A percentile compares a stretch with the other conserved stretches of the same genome.
Conservation (phyloP, 495 filamentous ascomycete genomes). For the Cercophora scortea region DNA sequence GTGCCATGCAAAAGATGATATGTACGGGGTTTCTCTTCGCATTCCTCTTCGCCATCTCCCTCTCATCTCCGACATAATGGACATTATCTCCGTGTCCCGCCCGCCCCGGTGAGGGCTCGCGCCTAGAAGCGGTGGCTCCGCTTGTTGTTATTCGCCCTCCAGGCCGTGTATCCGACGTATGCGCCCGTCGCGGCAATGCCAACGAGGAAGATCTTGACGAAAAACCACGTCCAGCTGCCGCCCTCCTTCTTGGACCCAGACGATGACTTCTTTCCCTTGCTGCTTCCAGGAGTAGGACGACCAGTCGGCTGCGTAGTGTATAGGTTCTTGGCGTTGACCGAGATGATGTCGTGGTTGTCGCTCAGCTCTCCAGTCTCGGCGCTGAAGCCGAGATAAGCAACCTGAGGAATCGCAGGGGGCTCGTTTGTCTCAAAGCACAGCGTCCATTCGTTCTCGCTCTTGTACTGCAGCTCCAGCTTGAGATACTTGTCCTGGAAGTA, state of each 20-base stretch:
- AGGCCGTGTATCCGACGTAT: slow-evolving; percentile 82
- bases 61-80: not conserved
- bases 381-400: slow-evolving; percentile 90
- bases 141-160: slow-evolving; percentile 58
- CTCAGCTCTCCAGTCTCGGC: slow-evolving; percentile 94
- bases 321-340: slow-evolving; percentile 78
- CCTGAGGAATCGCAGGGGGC: slow-evolving; percentile 72
- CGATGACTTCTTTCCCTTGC: slow-evolving; percentile 28
- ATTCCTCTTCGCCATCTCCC: not conserved
- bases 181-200: slow-evolving; percentile 57
- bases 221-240: slow-evolving; percentile 87
- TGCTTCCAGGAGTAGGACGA: slow-evolving; percentile 32
- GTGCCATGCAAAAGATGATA: slow-evolving; percentile 8
- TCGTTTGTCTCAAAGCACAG: slow-evolving; percentile 76
- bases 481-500: slow-evolving; percentile 96
- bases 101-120: not conserved
- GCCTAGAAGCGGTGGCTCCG: slow-evolving; percentile 71
- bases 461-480: slow-evolving; percentile 90
- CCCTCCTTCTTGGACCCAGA: slow-evolving; percentile 24
- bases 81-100: not conserved
- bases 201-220: slow-evolving; percentile 77
- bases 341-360: slow-evolving; percentile 97
- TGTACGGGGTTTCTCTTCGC: not conserved
- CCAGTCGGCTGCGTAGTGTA: slow-evolving; percentile 54
- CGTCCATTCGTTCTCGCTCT: slow-evolving; percentile 77